Evolutionary conservation across 441 rosid species (phyloP), one percentile per base, ranked within the genome.

Genomic region (Jatropha multifida): DNA sequence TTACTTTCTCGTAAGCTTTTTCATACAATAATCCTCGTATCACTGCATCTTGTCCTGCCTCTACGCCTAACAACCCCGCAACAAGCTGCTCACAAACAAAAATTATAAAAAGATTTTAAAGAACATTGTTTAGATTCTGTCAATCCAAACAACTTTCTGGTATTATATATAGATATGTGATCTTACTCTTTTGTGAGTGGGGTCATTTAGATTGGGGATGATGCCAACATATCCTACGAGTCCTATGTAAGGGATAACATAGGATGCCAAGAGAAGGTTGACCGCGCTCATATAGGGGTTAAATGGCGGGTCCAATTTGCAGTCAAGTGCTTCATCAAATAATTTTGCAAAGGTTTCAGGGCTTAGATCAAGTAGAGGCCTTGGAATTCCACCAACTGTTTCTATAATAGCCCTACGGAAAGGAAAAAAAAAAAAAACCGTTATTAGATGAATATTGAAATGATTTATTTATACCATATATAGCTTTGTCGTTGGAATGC

Each of bases 31-130:
- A 44, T 4, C 90, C 67, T 77, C 97, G 75, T 56, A 87, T 37
- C 1, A 84, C 90, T 13, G 87, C 94, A 75, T 93, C 98, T 77
- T 93, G 97, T 49, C 92, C 95, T 1, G 95, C 71, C 74, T 93
- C 97, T 65, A 89, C 90, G 0, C 95, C 98, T 79, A 90, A 66
- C n/a, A 93, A 81, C 2, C 80, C 74, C 0, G 88, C 88, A 18
- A 86, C 91, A 71, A 93, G 83, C 95, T 91, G 60, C 17, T 0
- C 5, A 8, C 6, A 17, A 15, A 51, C 14, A 54, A 8, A 8
- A 69, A 8, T 3, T 13, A 49, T 54, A 54, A 17, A 10, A 54
- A 54, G 14, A 2, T 3, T 17, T 52, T 2, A 69, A 11, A 49
- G 1, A 42, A 27, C 2, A 27, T 32, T 32, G 32, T 32, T 32